phyloP scores from a whole-genome alignment of 164 flowering plant genomes.

The grape (Vitis vinifera) region ASM3070453v1 NC_081817.1:5657001-5657500 shows the following conservation, averaged over 20 bases:
- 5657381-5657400: conserved; percentile 28
- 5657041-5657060: neutral
- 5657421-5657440: conserved; percentile 16
- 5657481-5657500: conserved; percentile 29
- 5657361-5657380: conserved; percentile 15
- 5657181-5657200: conserved; percentile 15
- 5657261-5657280: neutral
- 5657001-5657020: neutral
- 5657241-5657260: neutral
- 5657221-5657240: conserved; percentile 11
- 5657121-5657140: conserved; percentile 3
- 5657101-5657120: conserved; percentile 8
- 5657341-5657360: neutral
- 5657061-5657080: neutral
- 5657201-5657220: conserved; percentile 12
- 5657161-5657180: conserved; percentile 2
- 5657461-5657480: conserved; percentile 15
- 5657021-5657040: neutral
- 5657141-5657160: conserved; percentile 16
- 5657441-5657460: conserved; percentile 22
- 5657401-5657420: conserved; percentile 17
- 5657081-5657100: conserved; percentile 3
- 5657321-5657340: neutral
- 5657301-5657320: neutral
- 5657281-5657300: conserved; percentile 4